phyloP scores from a whole-genome alignment of 176 grass and related monocot species.

The Oryza nivara region DNA sequence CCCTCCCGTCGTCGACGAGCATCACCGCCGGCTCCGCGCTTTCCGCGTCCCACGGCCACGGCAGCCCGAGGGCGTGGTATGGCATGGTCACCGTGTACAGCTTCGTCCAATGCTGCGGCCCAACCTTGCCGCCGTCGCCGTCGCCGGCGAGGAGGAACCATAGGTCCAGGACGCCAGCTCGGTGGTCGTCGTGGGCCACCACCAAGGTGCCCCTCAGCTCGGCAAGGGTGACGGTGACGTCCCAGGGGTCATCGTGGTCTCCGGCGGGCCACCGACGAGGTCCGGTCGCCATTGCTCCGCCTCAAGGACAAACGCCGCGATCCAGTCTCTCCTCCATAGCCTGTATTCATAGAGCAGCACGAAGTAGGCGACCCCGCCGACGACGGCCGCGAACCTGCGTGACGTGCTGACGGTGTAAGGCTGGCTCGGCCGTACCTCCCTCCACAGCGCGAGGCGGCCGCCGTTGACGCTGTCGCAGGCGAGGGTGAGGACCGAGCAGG shows the following conservation, averaged over 20 bases:
- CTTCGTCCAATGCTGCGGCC: background rate
- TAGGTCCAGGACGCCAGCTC: background rate
- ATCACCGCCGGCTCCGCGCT: background rate
- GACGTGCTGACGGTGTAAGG: background rate
- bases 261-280: background rate
- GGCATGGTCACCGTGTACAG: background rate
- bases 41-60: too few species aligned
- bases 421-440: background rate
- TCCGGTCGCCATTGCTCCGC: slow-evolving; percentile 14
- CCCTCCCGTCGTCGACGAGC: background rate
- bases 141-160: background rate
- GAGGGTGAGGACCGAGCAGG: slow-evolving; percentile 2
- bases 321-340: background rate
- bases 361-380: slow-evolving; percentile 16
- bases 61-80: background rate
- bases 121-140: too few species aligned
- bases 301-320: background rate
- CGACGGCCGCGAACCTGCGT: background rate
- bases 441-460: background rate
- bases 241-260: background rate
- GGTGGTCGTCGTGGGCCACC: background rate
- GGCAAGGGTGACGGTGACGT: background rate
- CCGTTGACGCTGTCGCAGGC: background rate
- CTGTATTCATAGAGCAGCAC: too few species aligned
- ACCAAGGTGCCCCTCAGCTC: background rate